phyloP scores from a whole-genome alignment of 768 basidiomycete genomes.

The Coprinopsis cinerea region DNA sequence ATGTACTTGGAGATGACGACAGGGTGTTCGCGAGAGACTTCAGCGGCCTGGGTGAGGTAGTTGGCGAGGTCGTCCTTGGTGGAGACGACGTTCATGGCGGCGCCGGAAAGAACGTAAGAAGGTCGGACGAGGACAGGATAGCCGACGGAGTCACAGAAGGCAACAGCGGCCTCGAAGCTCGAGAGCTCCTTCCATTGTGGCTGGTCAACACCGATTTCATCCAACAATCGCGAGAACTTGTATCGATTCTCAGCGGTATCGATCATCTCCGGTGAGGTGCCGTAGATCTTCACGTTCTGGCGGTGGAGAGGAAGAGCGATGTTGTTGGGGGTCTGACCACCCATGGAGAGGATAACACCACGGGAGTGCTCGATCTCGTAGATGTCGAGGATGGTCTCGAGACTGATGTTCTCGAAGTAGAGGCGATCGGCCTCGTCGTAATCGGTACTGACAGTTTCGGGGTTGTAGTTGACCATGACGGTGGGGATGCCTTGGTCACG shows the following conservation, averaged over 20 bases:
- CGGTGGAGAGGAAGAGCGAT: slow-evolving; percentile 94
- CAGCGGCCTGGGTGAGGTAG: slow-evolving; percentile 92
- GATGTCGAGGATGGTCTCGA: slow-evolving; percentile 95
- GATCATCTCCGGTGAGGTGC: slow-evolving; percentile 99
- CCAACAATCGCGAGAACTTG: slow-evolving; percentile 97
- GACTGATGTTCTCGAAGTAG: slow-evolving; percentile 97
- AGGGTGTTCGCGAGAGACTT: slow-evolving; percentile 83
- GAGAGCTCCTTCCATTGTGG: slow-evolving; percentile 96
- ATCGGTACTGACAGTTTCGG: slow-evolving; percentile 97
- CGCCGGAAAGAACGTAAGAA: slow-evolving; percentile 98
- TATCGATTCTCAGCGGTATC: slow-evolving; percentile 98
- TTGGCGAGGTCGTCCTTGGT: slow-evolving; percentile 85
- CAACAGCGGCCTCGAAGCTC: slow-evolving; percentile 78
- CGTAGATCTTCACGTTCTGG: slow-evolving; percentile 97
- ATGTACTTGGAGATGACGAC: slow-evolving; percentile 99
- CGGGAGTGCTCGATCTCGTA: slow-evolving; percentile 87
- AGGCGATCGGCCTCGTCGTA: slow-evolving; percentile 98
- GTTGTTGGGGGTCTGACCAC: slow-evolving; percentile 98
- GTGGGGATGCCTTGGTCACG: slow-evolving; percentile 93
- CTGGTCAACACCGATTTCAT: slow-evolving; percentile 98
- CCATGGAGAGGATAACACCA: slow-evolving; percentile 96
- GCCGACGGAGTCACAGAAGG: slow-evolving; percentile 89
- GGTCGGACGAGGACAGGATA: slow-evolving; percentile 96
- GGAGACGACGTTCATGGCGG: slow-evolving; percentile 99
- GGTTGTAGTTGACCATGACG: slow-evolving; percentile 99